Percentiles rank a stretch among this genome's conserved stretches.
Evolutionary conservation across 2,329 filamentous ascomycete species (phyloP).

Genomic region (Microsporum canis): DNA sequence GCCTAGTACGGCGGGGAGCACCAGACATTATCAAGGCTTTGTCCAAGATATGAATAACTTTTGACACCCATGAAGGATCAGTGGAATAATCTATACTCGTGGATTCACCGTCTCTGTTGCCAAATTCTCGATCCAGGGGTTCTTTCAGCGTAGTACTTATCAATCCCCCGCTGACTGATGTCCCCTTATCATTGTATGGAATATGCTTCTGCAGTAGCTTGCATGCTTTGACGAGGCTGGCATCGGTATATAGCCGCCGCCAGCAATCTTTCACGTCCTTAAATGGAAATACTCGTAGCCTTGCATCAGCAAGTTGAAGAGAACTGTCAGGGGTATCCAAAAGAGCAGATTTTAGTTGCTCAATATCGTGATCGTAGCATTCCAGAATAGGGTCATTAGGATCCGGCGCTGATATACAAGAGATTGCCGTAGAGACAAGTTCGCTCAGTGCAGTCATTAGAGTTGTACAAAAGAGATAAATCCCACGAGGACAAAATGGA

Average conservation of each 20-base stretch:
- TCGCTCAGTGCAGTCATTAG: constrained; percentile 14
- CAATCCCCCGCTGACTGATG: neutral
- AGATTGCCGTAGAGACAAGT: constrained; percentile 19
- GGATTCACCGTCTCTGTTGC: neutral
- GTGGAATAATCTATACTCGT: neutral
- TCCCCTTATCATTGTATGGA: neutral
- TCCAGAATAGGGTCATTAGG: constrained; percentile 28
- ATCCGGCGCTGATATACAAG: constrained; percentile 20
- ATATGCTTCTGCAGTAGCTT: constrained; percentile 18
- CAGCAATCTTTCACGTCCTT: constrained; percentile 46
- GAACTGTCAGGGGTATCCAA: constrained; percentile 31
- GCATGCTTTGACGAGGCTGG: constrained; percentile 40
- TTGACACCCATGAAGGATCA: constrained; percentile 39
- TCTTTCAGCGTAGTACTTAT: neutral
- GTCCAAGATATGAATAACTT: constrained; percentile 58
- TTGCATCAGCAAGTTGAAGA: constrained; percentile 40
- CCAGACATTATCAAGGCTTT: constrained; percentile 65
- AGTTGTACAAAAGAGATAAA: neutral
- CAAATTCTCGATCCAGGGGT: no score
- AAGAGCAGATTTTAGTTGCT: constrained; percentile 18
- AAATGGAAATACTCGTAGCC: constrained; percentile 46
- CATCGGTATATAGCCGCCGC: constrained; percentile 48
- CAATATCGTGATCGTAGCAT: constrained; percentile 22
- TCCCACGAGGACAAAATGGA: no score
- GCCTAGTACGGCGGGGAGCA: constrained; percentile 44